A percentile compares a stretch with the other conserved stretches of the same genome.
Evolutionary conservation across 768 basidiomycete genomes (phyloP).

Genomic region (Panaeolus papilionaceus): DNA sequence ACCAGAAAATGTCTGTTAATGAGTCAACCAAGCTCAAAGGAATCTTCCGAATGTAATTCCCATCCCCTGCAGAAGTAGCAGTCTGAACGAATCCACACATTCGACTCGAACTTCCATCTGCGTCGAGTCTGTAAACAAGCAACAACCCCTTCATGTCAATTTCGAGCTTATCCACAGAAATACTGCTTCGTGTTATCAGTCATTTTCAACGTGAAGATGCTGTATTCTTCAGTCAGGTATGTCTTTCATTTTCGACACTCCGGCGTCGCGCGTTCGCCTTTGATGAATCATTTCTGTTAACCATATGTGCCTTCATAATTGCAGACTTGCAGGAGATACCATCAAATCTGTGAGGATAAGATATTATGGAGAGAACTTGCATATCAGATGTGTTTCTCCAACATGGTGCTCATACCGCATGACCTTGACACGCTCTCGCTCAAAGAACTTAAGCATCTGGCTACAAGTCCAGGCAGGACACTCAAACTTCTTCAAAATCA

Average conservation of each 20-base stretch:
- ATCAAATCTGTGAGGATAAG: neutral
- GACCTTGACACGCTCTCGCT: neutral
- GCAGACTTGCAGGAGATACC: neutral
- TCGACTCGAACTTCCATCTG: no score
- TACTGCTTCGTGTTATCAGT: neutral
- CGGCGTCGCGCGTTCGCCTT: neutral
- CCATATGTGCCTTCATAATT: neutral
- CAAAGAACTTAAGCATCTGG: neutral
- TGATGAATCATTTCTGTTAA: neutral
- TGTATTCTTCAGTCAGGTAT: neutral
- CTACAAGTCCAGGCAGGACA: neutral
- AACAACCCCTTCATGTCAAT: neutral
- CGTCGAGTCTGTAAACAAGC: neutral
- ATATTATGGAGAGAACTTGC: constrained; percentile 8
- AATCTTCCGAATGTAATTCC: no score
- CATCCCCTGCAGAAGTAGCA: no score
- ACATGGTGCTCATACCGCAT: constrained; percentile 2
- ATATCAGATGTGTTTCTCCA: neutral
- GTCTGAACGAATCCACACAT: no score
- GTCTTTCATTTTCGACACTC: neutral
- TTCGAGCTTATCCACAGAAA: neutral
- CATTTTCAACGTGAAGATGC: constrained; percentile 8
- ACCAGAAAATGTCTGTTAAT: no score
- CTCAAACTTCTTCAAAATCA: neutral
- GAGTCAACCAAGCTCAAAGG: no score